These are phyloP conservation scores for Acer campestre DNA, from an alignment of 345 rosid genomes.

Conservation along the genomic window DNA sequence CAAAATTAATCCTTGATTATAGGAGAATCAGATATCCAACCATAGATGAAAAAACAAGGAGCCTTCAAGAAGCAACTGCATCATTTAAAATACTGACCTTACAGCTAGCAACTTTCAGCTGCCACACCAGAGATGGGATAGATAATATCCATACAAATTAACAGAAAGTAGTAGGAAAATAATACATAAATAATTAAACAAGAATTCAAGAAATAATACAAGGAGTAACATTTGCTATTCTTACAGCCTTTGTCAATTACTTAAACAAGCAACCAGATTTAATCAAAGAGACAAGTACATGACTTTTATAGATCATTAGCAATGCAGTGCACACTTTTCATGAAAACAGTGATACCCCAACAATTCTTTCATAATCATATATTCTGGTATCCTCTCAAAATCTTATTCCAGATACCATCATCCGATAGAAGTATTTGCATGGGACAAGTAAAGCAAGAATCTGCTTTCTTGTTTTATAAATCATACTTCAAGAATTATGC, in stretches of 20 bases:
- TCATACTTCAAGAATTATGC: neutral
- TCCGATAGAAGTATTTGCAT: neutral
- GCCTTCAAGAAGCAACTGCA: neutral
- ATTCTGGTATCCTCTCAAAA: neutral
- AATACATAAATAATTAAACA: neutral
- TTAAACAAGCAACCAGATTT: neutral
- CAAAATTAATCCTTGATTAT: neutral
- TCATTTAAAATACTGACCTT: neutral
- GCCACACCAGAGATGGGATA: neutral
- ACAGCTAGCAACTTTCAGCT: constrained; percentile 2
- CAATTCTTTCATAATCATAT: neutral
- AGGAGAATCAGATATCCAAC: neutral
- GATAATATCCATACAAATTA: neutral
- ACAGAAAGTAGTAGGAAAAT: neutral
- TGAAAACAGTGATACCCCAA: neutral
- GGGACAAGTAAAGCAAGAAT: neutral
- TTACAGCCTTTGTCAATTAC: neutral
- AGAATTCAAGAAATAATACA: constrained; percentile 1
- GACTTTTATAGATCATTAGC: neutral
- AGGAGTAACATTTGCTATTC: neutral
- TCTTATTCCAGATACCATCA: neutral
- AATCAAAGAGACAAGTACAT: neutral
- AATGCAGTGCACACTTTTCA: neutral
- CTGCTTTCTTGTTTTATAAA: neutral
- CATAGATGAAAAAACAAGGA: neutral